Base-by-base conservation (phyloP, 768 basidiomycete genomes). In the Kwoniella shandongensis region DNA sequence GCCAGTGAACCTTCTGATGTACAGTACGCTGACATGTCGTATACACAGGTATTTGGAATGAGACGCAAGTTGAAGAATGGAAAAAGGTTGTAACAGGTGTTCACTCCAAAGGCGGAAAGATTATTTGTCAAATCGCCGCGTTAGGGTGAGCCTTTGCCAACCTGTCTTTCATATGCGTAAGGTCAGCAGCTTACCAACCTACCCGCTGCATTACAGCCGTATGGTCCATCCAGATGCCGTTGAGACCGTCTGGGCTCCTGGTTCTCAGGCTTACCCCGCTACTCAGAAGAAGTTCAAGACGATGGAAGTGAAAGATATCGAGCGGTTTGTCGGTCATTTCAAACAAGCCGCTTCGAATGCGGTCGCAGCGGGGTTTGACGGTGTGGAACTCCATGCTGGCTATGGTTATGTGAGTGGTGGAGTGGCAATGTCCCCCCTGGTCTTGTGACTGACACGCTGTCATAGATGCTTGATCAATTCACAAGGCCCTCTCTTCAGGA, bases 321-420 rank as follows among this genome's bases (percentile, higher is more conserved):
- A 36, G 35, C 47, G 40, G 7, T 32, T 32, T 18, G 40, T n/a
- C 6, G 40, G n/a, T 8, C n/a, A n/a, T 42, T n/a, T n/a, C 22
- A 6, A 18, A 7, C 40, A 42, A 17, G 22, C 40, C 8, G 40
- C 40, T 7, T 74, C 75, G 22, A 85, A 84, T 54, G 83, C 83
- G 13, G 76, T 85, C 11, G 64, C 78, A 44, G 85, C 86, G n/a
- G 86, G 84, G 0, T 88, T 87, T 59, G 86, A 88, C 58, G 87
- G 86, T 17, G 78, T 83, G 3, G 83, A 85, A 73, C 59, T 77
- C 41, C 77, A 77, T 53, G 52, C 54, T 2, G 62, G 65, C 81
- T 90, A 57, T 39, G 54, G 46, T 6, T 59, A 55, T 32, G 32
- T 32, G 32, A 32, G 32, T 32, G 32, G n/a, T n/a, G n/a, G n/a